Percentiles rank a stretch among this genome's conserved stretches.
Conservation (phyloP, 331 rosid species). For the Acacia concinna region DNA sequence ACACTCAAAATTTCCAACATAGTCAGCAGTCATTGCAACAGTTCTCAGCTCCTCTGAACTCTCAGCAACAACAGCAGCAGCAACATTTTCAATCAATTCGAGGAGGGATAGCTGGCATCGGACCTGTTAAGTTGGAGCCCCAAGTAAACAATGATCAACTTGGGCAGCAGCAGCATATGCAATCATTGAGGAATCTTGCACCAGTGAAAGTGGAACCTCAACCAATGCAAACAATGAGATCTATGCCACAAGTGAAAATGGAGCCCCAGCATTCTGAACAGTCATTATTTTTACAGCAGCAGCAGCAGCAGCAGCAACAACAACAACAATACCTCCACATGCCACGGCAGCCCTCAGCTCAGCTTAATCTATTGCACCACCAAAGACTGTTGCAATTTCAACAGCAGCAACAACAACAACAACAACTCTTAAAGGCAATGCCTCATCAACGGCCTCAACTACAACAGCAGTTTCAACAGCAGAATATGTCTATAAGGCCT, state of each 20-base stretch:
- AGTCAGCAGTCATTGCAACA: constrained; percentile 88
- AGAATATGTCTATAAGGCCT: constrained; percentile 69
- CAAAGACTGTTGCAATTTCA: constrained; percentile 71
- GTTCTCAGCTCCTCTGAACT: constrained; percentile 59
- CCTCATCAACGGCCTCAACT: constrained; percentile 83
- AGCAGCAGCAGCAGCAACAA: constrained; percentile 63
- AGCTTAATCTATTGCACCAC: constrained; percentile 73
- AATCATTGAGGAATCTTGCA: constrained; percentile 61
- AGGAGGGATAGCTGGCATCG: constrained; percentile 65
- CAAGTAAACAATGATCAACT: constrained; percentile 72
- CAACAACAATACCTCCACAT: constrained; percentile 74
- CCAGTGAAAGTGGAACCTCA: constrained; percentile 79
- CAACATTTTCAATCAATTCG: constrained; percentile 81
- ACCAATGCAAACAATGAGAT: constrained; percentile 64
- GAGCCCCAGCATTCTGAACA: constrained; percentile 79
- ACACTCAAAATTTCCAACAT: constrained; percentile 71
- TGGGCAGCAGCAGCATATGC: constrained; percentile 75
- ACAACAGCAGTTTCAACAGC: constrained; percentile 84
- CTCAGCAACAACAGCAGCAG: constrained; percentile 73
- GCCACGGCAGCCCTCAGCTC: constrained; percentile 86
- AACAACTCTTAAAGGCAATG: constrained; percentile 72
- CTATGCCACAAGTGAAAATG: constrained; percentile 60
- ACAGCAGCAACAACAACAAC: constrained; percentile 94
- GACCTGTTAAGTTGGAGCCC: constrained; percentile 80
- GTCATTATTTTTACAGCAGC: constrained; percentile 75